A percentile compares a stretch with the other conserved stretches of the same genome.
These are phyloP conservation scores for Nitzschia palea DNA, from an alignment of 108 stramenopile species.

Conservation along the genomic window DNA sequence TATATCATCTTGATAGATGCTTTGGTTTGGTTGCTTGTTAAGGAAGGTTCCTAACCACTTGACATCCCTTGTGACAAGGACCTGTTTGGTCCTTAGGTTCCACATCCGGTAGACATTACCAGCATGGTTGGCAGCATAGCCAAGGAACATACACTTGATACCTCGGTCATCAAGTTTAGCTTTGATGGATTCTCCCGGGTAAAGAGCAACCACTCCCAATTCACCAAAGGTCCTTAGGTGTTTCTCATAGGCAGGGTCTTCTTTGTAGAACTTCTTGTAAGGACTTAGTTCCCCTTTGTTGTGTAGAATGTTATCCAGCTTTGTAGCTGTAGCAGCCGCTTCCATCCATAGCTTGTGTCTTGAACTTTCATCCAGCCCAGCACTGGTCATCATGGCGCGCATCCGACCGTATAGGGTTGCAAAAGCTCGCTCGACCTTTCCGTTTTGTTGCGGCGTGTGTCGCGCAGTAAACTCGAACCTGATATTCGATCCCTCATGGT, in stretches of 20 bases:
- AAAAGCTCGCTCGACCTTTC: not conserved
- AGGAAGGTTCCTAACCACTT: too few species aligned
- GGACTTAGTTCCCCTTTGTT: not conserved
- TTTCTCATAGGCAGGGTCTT: not conserved
- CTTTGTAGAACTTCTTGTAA: not conserved
- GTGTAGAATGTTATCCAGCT: not conserved
- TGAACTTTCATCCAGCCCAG: not conserved
- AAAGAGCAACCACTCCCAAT: slow-evolving; percentile 14
- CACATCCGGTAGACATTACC: slow-evolving; percentile 25
- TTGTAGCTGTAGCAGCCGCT: not conserved
- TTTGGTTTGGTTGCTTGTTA: too few species aligned
- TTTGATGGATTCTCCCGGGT: slow-evolving; percentile 9
- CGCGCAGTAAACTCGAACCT: not conserved
- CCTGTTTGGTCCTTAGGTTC: slow-evolving; percentile 15
- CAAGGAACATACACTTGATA: slow-evolving; percentile 23
- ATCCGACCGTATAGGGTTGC: not conserved
- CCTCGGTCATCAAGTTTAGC: slow-evolving; percentile 25
- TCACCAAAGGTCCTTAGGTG: slow-evolving; percentile 24
- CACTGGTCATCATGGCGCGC: not conserved
- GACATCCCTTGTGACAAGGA: not conserved
- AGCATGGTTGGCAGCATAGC: slow-evolving; percentile 24
- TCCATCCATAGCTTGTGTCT: not conserved
- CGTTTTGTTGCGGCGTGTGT: not conserved
- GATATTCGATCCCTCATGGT: not conserved
- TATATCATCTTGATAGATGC: too few species aligned